phyloP scores from a whole-genome alignment of 2,329 filamentous ascomycete species.

The Pestalotiopsis sp. region DNA sequence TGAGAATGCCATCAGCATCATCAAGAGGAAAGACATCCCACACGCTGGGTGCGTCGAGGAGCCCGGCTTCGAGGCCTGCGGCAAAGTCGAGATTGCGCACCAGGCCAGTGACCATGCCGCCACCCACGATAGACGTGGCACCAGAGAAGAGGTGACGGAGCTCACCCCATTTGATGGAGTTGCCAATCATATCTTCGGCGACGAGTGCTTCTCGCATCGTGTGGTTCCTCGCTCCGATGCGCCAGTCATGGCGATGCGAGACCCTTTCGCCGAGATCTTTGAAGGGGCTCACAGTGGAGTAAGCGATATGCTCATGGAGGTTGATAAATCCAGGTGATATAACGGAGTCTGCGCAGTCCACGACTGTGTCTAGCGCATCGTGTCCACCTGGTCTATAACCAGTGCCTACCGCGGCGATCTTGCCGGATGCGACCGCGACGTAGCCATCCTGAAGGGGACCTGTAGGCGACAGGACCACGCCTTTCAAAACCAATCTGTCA shows the following conservation, averaged over 20 bases:
- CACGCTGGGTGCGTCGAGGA: conserved; percentile 13
- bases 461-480: conserved; percentile 38
- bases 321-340: conserved; percentile 32
- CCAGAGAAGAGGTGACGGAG: conserved; percentile 31
- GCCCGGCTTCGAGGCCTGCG: conserved; percentile 22
- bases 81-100: conserved; percentile 28
- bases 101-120: conserved; percentile 25
- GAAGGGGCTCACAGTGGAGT: conserved; percentile 24
- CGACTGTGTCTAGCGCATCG: conserved; percentile 16
- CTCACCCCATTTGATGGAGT: conserved; percentile 27
- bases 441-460: conserved; percentile 22
- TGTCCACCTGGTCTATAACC: conserved; percentile 10
- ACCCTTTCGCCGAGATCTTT: conserved; percentile 21
- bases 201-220: conserved; percentile 19
- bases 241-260: conserved; percentile 31
- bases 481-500: conserved; percentile 33
- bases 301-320: conserved; percentile 30
- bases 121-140: conserved; percentile 29
- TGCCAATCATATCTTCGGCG: conserved; percentile 20
- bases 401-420: conserved; percentile 19
- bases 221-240: conserved; percentile 21
- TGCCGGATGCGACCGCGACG: conserved; percentile 27
- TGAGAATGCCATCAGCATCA: conserved; percentile 21
- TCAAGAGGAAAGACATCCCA: conserved; percentile 28
- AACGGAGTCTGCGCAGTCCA: conserved; percentile 25